Evolutionary conservation across 2,329 filamentous ascomycete species (phyloP).

Genomic region (Daldinia sp.): DNA sequence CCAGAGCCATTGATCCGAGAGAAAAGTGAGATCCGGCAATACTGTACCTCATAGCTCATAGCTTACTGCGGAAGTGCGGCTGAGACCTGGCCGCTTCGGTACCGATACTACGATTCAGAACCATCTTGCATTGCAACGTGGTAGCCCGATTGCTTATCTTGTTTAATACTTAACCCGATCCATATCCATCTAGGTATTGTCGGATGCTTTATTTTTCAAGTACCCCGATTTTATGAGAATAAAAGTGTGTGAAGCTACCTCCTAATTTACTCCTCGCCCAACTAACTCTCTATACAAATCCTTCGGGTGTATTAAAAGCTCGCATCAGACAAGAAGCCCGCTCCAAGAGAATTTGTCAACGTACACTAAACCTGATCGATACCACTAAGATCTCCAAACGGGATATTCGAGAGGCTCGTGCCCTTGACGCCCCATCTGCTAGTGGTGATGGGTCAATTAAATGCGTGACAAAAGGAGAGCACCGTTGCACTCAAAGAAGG

Average conservation of each 20-base stretch:
- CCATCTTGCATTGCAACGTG: not conserved
- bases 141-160: not conserved
- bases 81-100: not conserved
- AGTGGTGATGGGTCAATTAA: not conserved
- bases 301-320: no score
- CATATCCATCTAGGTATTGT: not conserved
- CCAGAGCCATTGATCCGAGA: not conserved
- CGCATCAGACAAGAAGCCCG: not conserved
- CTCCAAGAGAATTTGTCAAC: not conserved
- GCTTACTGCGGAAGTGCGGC: not conserved
- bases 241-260: not conserved
- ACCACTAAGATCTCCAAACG: not conserved
- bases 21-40: not conserved
- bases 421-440: slow-evolving; percentile 1
- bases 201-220: not conserved
- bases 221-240: not conserved
- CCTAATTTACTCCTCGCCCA: not conserved
- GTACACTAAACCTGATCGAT: not conserved
- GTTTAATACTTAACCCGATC: slow-evolving; percentile 1
- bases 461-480: not conserved
- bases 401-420: slow-evolving; percentile 3
- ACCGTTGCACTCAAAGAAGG: slow-evolving; percentile 2
- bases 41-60: not conserved
- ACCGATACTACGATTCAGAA: not conserved
- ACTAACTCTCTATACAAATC: not conserved